Conservation (phyloP, 257 asterid species). For the Haberlea rhodopensis region DNA sequence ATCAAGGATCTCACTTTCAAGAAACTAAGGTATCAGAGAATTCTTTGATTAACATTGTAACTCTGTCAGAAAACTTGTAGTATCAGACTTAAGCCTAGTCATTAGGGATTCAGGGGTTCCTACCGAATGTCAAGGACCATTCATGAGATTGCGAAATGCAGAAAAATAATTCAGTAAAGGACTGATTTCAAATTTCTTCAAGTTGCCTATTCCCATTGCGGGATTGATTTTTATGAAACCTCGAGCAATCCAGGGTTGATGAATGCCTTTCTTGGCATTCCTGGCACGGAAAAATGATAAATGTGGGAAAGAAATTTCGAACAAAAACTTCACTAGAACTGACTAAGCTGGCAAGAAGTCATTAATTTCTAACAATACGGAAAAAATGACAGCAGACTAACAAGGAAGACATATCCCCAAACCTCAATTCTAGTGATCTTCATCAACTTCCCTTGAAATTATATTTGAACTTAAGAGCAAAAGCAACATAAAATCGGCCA, state of each 20-base stretch:
- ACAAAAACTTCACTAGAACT: background rate
- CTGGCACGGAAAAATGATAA: background rate
- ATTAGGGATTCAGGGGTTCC: background rate
- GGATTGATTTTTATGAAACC: background rate
- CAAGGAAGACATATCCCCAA: background rate
- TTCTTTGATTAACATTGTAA: slow-evolving; percentile 11
- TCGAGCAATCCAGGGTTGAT: background rate
- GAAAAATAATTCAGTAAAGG: too few relatives aligned
- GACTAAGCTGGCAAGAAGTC: background rate
- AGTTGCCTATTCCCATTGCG: background rate
- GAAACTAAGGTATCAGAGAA: slow-evolving; percentile 28
- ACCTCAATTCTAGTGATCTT: background rate
- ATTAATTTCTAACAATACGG: slow-evolving; percentile 28
- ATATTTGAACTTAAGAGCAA: background rate
- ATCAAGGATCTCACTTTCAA: slow-evolving; percentile 39
- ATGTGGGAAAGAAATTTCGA: too few relatives aligned
- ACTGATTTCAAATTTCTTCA: background rate
- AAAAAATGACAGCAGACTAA: background rate
- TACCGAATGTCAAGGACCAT: background rate
- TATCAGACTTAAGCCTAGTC: background rate
- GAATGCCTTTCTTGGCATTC: background rate
- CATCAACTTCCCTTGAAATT: background rate
- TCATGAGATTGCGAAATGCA: background rate
- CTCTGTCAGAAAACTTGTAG: background rate
- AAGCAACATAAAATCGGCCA: background rate